Percentiles rank a stretch among this genome's conserved stretches.
Evolutionary conservation across 2,329 filamentous ascomycete genomes (phyloP).

Genomic region (Corinectria fuckeliana): DNA sequence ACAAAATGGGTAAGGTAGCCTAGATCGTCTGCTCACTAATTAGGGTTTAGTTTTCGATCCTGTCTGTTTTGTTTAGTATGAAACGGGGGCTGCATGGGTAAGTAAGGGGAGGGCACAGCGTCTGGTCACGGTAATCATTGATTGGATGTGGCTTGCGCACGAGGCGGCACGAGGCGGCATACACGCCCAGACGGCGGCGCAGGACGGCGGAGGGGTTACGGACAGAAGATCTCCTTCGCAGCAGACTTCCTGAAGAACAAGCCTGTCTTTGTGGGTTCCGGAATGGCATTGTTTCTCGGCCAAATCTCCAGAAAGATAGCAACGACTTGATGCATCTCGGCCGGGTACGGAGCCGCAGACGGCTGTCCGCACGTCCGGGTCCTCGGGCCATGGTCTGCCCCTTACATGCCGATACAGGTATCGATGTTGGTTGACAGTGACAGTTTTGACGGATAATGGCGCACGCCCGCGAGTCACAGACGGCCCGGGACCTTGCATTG

Average conservation of each 20-base stretch:
- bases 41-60: not conserved
- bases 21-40: too few relatives aligned
- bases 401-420: not conserved
- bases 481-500: conserved; percentile 8
- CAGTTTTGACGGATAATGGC: conserved; percentile 4
- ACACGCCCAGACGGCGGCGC: conserved; percentile 15
- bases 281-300: conserved; percentile 26
- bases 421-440: not conserved
- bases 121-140: not conserved
- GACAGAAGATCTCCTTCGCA: conserved; percentile 31
- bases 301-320: conserved; percentile 16
- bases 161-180: not conserved
- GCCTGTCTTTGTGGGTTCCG: conserved; percentile 16
- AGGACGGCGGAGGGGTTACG: conserved; percentile 21
- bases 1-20: not conserved
- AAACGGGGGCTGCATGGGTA: conserved; percentile 4
- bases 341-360: not conserved
- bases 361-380: not conserved
- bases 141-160: conserved; percentile 12
- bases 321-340: not conserved
- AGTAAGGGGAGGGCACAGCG: conserved; percentile 13
- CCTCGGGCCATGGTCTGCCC: not conserved
- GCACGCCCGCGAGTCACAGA: not conserved
- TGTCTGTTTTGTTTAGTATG: not conserved
- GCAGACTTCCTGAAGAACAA: conserved; percentile 32